phyloP scores from a whole-genome alignment of 2,329 filamentous ascomycete genomes.

The Aspergillus proliferans region DNA sequence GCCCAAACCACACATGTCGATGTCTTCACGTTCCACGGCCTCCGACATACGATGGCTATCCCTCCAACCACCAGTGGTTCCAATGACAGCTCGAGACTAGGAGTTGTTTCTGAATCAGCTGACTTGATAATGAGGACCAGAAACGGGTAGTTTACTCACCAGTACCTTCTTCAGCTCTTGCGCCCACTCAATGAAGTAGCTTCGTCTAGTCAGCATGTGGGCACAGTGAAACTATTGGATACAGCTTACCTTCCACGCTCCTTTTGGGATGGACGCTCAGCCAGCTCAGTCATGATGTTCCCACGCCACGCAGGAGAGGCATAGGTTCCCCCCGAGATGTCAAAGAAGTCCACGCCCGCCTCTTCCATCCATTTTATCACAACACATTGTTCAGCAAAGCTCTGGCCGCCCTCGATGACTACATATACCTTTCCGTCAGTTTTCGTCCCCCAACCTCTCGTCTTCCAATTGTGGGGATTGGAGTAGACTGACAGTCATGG shows the following conservation, averaged over 20 bases:
- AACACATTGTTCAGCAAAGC: slow-evolving; percentile 15
- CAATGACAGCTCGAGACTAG: slow-evolving; percentile 17
- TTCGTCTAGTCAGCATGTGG: neutral
- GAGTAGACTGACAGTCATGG: slow-evolving; percentile 8
- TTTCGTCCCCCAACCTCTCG: no score
- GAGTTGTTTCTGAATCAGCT: no score
- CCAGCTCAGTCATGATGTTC: slow-evolving; percentile 7
- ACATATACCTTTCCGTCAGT: no score
- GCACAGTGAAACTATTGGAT: no score
- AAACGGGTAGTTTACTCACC: slow-evolving; percentile 12
- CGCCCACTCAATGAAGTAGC: slow-evolving; percentile 15
- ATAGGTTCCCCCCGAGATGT: slow-evolving; percentile 17
- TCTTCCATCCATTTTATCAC: slow-evolving; percentile 19
- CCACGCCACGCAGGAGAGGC: slow-evolving; percentile 15
- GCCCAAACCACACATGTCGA: slow-evolving; percentile 17
- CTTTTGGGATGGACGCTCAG: slow-evolving; percentile 10
- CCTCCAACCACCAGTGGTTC: slow-evolving; percentile 18
- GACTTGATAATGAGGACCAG: no score
- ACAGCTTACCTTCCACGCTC: slow-evolving; percentile 8
- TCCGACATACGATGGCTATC: slow-evolving; percentile 16
- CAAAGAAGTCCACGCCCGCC: slow-evolving; percentile 17
- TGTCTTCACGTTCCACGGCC: slow-evolving; percentile 12
- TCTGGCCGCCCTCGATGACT: slow-evolving; percentile 16
- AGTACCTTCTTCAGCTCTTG: slow-evolving; percentile 13
- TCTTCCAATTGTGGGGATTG: no score